A percentile compares a stretch with the other conserved stretches of the same genome.
These are phyloP conservation scores for Tilletia horrida DNA, from an alignment of 1,284 basidiomycete species.

Conservation along the genomic window DNA sequence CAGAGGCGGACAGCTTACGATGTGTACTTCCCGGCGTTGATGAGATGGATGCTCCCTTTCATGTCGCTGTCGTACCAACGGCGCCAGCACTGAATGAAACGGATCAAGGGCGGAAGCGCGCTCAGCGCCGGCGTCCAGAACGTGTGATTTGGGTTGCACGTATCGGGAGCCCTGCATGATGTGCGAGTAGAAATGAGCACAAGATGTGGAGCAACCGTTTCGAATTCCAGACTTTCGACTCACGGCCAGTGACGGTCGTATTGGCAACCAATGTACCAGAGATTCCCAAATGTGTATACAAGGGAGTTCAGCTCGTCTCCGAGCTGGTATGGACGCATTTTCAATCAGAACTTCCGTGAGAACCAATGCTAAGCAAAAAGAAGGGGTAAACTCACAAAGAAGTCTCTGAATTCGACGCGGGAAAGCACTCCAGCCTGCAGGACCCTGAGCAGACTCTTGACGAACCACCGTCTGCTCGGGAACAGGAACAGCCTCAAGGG, in stretches of 20 bases:
- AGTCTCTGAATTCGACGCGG: slow-evolving; percentile 52
- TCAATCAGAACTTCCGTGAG: no score
- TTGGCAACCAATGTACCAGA: slow-evolving; percentile 65
- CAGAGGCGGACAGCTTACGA: slow-evolving; percentile 15
- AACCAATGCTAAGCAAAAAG: no score
- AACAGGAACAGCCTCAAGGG: slow-evolving; percentile 70
- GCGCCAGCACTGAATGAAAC: slow-evolving; percentile 78
- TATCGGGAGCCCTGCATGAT: slow-evolving; percentile 26
- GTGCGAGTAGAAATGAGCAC: no score
- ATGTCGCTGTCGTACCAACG: slow-evolving; percentile 73
- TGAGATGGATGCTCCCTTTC: slow-evolving; percentile 68
- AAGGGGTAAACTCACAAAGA: slow-evolving; percentile 32
- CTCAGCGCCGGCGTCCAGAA: slow-evolving; percentile 59
- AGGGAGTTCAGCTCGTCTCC: slow-evolving; percentile 55
- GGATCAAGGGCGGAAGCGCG: slow-evolving; percentile 67
- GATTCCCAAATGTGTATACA: slow-evolving; percentile 55
- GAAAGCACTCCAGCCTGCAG: slow-evolving; percentile 67
- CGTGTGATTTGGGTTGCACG: slow-evolving; percentile 40
- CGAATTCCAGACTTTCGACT: not conserved
- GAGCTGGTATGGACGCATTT: no score
- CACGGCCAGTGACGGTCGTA: slow-evolving; percentile 58
- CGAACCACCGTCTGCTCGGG: slow-evolving; percentile 73
- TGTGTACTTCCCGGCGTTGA: slow-evolving; percentile 66
- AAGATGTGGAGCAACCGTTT: no score
- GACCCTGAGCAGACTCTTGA: slow-evolving; percentile 62